Base-by-base conservation (phyloP, 2,329 filamentous ascomycete genomes). In the Aspergillus ruber region DNA sequence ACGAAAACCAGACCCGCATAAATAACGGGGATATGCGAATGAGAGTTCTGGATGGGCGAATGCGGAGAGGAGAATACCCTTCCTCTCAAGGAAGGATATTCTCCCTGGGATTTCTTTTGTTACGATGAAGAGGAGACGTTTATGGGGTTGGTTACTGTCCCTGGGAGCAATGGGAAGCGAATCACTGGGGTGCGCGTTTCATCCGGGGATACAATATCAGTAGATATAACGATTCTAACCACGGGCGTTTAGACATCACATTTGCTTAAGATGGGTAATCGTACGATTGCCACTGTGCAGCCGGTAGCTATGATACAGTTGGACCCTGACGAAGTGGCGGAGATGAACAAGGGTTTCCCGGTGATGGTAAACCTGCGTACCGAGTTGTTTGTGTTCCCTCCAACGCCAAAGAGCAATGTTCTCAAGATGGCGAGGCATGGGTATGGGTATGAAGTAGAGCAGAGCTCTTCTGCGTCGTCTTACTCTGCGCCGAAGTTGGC, bases 231-330 rank as follows among this genome's bases (percentile, higher is more conserved):
- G n/a, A 76, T 95, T 44, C 74, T 93, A 3, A 88, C 89, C 0
- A 82, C 88, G 0, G 90, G 90, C 7, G 88, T 90, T 3, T 95
- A 90, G 90, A 87, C 86, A 1, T n/a, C 82, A 4, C 76, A 79
- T 1, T 75, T 95, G 13, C 68, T 95, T 44, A 83, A 94, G 63
- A 25, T 25, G 2, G 23, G 23, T 25, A 25, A 88, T 18, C 79
- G 86, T 4, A 4, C 82, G 25, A 79, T 83, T 48, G 86, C 89
- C 0, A 91, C 88, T 0, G 90, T 87, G 9, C 90, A 96, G 57
- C 79, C 81, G 0, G 64, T 95, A 9, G 85, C 78, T 8, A 95
- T 93, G 69, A 72, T 94, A 50, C 76, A 83, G 51, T 73, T 95
- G 53, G 85, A 81, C 0, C 67, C 78, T 1, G 76, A 78, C 3